Evolutionary conservation across 2,329 filamentous ascomycete species (phyloP), one percentile per base, ranked within the genome.

Genomic region (Blastomyces silverae): DNA sequence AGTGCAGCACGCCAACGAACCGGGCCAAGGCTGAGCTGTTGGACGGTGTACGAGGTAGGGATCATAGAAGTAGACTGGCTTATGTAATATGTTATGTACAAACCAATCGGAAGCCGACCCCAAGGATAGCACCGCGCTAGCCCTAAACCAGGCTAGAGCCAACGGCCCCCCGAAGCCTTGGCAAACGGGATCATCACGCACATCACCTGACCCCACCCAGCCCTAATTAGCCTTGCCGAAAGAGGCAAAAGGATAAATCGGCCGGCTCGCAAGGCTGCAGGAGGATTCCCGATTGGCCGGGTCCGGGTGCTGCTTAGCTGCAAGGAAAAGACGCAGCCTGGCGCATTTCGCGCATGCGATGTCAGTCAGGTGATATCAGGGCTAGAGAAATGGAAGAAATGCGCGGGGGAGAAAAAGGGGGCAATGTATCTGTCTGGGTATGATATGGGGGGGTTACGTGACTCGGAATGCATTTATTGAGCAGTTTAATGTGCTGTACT

Each of bases 311-410:
- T 39, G n/a, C 53, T 34, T 39, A 25, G 20, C 37, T 60, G 57
- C 37, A 46, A 20, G 39, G 39, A n/a, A 28, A 42, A 22, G 28
- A 46, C 39, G 34, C 4, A 22, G 39, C n/a, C n/a, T 13, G 57
- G 57, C 10, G 31, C 53, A 37, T 56, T 37, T 56, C 53, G 7
- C 53, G 53, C 53, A 56, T 56, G 28, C 13, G 6, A 3, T 37
- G 28, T 20, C 57, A n/a, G 57, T 60, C 57, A 60, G 57, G 57
- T 60, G 57, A 60, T 60, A 60, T 60, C 57, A 60, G 17, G 39
- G 13, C 11, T 6, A 5, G 5, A 15, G 31, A 34, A 34, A 5
- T 34, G 5, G 6, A 28, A 2, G 3, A 22, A 22, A 17, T 46
- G 37, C 17, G 31, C 22, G 34, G 13, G 31, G 10, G 34, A 5